These are phyloP conservation scores for Myxozyma sirexii DNA, from an alignment of 805 yeast genomes.

Conservation along the genomic window DNA sequence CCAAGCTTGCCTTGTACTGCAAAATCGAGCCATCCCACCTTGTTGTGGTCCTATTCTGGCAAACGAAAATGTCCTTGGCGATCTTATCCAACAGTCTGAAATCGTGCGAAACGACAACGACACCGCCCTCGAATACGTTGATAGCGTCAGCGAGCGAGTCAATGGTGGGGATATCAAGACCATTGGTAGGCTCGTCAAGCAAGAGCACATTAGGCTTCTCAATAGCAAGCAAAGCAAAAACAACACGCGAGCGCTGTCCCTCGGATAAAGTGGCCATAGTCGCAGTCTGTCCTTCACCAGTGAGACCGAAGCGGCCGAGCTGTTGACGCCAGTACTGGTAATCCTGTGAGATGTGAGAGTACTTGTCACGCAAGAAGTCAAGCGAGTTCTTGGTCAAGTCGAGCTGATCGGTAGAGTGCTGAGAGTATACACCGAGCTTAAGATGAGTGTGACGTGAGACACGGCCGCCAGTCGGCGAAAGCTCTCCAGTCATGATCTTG, in stretches of 20 bases:
- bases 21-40: slow-evolving; percentile 93
- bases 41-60: slow-evolving; percentile 92
- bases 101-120: slow-evolving; percentile 97
- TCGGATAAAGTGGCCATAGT: slow-evolving; percentile 98
- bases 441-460: slow-evolving; percentile 96
- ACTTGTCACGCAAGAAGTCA: slow-evolving; percentile 95
- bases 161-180: slow-evolving; percentile 96
- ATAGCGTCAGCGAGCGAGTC: slow-evolving; percentile 98
- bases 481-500: slow-evolving; percentile 94
- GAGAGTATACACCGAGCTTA: slow-evolving; percentile 97
- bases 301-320: slow-evolving; percentile 95
- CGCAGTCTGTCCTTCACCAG: slow-evolving; percentile 98
- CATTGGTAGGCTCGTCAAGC: slow-evolving; percentile 99
- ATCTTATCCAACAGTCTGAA: slow-evolving; percentile 96
- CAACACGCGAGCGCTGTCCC: slow-evolving; percentile 99
- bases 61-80: slow-evolving; percentile 95
- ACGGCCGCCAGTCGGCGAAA: slow-evolving; percentile 89
- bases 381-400: slow-evolving; percentile 93
- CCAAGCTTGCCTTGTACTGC: slow-evolving; percentile 92
- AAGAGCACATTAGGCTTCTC: slow-evolving; percentile 93
- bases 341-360: slow-evolving; percentile 88
- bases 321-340: slow-evolving; percentile 96
- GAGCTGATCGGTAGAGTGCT: slow-evolving; percentile 97
- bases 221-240: slow-evolving; percentile 91
- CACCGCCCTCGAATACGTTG: slow-evolving; percentile 94